phyloP scores from a whole-genome alignment of 2,329 filamentous ascomycete species.

The Dryadomyces quercus-mongolicae region DNA sequence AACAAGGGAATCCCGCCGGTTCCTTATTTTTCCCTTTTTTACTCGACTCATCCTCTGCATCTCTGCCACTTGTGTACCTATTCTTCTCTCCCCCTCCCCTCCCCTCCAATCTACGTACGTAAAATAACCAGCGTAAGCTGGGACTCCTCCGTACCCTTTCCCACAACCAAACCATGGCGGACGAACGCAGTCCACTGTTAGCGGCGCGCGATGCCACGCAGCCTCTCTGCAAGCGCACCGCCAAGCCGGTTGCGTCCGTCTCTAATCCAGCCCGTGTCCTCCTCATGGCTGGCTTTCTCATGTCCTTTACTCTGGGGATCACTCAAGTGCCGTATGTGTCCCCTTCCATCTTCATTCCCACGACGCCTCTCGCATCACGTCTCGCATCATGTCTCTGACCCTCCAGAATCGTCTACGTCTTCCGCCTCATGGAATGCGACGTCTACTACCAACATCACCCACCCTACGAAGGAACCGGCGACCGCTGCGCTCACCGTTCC shows the following conservation, averaged over 20 bases:
- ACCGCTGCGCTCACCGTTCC: background rate
- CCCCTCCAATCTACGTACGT: background rate
- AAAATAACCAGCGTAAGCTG: background rate
- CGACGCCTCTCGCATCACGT: too few species aligned
- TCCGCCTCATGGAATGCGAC: background rate
- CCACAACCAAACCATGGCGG: background rate
- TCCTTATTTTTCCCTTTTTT: background rate
- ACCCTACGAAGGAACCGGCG: background rate
- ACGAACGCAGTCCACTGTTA: background rate
- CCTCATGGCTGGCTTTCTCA: background rate
- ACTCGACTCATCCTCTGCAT: too few species aligned
- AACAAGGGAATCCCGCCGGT: background rate
- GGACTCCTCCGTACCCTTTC: background rate
- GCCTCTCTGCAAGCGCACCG: background rate
- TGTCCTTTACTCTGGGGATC: background rate
- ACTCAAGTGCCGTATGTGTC: background rate
- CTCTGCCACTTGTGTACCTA: too few species aligned
- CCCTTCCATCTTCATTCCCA: background rate
- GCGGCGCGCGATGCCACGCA: background rate
- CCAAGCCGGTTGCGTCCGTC: background rate
- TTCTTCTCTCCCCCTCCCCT: background rate
- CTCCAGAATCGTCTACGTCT: background rate
- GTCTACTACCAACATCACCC: background rate
- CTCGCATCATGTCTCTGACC: background rate
- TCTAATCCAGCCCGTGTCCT: background rate